phyloP scores from a whole-genome alignment of 257 asterid species.

The Nicotiana noctiflora region DNA sequence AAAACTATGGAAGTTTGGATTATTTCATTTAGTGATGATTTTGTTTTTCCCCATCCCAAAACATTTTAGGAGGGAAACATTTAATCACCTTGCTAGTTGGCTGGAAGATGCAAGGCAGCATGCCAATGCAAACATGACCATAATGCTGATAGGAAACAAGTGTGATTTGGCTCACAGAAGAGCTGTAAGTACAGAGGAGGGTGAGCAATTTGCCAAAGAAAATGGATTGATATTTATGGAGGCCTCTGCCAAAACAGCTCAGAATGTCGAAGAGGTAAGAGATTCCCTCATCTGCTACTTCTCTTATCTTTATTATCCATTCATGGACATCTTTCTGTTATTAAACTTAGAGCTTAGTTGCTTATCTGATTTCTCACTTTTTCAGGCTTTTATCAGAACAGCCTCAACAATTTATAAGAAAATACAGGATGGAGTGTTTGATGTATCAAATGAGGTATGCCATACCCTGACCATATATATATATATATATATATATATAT shows the following conservation, averaged over 20 bases:
- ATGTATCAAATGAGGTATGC: conserved; percentile 84
- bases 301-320: background rate
- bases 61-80: conserved; percentile 67
- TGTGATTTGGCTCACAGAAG: conserved; percentile 72
- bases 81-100: conserved; percentile 76
- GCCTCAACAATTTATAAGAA: conserved; percentile 86
- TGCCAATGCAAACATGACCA: conserved; percentile 60
- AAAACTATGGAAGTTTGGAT: background rate
- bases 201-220: conserved; percentile 70
- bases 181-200: conserved; percentile 84
- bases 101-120: conserved; percentile 80
- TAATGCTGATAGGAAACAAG: conserved; percentile 81
- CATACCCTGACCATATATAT: background rate
- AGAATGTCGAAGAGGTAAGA: conserved; percentile 77
- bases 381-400: conserved; percentile 81
- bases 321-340: background rate
- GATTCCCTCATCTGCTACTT: background rate
- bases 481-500: background rate
- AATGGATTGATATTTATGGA: conserved; percentile 81
- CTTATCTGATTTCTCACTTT: conserved; percentile 9
- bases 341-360: background rate
- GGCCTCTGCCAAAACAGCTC: conserved; percentile 83
- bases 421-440: conserved; percentile 93
- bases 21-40: background rate
- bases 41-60: background rate